A percentile compares a stretch with the other conserved stretches of the same genome.
These are phyloP conservation scores for Lepidopterella palustris DNA, from an alignment of 495 filamentous ascomycete genomes.

Conservation along the genomic window DNA sequence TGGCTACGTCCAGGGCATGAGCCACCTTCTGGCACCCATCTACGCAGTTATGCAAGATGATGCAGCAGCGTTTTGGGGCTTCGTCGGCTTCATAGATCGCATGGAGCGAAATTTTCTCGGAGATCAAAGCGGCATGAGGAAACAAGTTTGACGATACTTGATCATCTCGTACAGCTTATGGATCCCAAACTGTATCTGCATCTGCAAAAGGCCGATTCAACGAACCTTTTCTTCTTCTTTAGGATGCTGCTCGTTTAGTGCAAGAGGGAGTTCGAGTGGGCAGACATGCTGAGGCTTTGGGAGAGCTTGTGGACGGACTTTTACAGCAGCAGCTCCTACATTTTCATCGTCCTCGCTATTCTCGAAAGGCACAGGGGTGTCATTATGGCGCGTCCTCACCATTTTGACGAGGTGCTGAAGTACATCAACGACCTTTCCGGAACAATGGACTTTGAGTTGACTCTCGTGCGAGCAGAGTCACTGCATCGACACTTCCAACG, in stretches of 20 bases:
- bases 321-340: slow-evolving; percentile 77
- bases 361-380: slow-evolving; percentile 88
- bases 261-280: slow-evolving; percentile 91
- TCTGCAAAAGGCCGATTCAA: slow-evolving; percentile 80
- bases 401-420: slow-evolving; percentile 96
- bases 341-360: slow-evolving; percentile 90
- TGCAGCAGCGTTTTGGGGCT: slow-evolving; percentile 93
- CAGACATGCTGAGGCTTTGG: slow-evolving; percentile 81
- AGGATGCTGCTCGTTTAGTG: slow-evolving; percentile 98
- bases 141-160: slow-evolving; percentile 80
- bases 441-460: slow-evolving; percentile 81
- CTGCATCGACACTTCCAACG: slow-evolving; percentile 84
- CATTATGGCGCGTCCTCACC: slow-evolving; percentile 88
- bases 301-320: slow-evolving; percentile 94
- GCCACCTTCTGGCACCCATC: slow-evolving; percentile 88
- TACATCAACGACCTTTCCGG: slow-evolving; percentile 93
- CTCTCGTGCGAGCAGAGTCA: slow-evolving; percentile 77
- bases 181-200: slow-evolving; percentile 91
- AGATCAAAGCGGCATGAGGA: slow-evolving; percentile 91
- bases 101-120: slow-evolving; percentile 97
- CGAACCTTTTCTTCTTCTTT: slow-evolving; percentile 99
- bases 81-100: slow-evolving; percentile 90
- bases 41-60: slow-evolving; percentile 98
- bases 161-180: slow-evolving; percentile 92
- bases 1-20: slow-evolving; percentile 98